phyloP scores from a whole-genome alignment of 345 rosid species.

The Populus nigra region DNA sequence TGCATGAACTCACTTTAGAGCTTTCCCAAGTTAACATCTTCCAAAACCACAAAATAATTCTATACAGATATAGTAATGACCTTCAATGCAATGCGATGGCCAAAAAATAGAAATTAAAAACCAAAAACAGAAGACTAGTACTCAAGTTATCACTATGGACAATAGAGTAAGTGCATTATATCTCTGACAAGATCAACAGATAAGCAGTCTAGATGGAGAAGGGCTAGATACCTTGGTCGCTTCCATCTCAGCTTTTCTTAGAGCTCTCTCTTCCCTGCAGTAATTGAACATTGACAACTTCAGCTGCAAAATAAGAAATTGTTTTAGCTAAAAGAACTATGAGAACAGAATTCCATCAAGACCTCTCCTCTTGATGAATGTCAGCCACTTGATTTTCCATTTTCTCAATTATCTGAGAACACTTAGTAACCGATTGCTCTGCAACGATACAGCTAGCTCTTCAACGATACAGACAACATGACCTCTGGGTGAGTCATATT shows the following conservation, averaged over 20 bases:
- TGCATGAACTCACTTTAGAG: conserved; percentile 4
- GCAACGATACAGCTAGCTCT: conserved; percentile 63
- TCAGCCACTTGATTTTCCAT: conserved; percentile 79
- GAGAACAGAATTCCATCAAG: conserved; percentile 3
- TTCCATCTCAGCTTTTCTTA: conserved; percentile 96
- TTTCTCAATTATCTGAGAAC: conserved; percentile 80
- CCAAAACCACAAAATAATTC: not conserved
- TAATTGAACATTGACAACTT: conserved; percentile 21
- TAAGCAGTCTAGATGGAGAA: conserved; percentile 1
- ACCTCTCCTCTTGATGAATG: conserved; percentile 86
- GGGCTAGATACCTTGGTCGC: conserved; percentile 66
- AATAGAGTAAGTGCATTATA: not conserved
- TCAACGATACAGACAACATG: conserved; percentile 30
- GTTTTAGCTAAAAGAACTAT: not conserved
- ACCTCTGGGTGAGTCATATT: not conserved
- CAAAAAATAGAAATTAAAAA: not conserved
- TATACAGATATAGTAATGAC: not conserved
- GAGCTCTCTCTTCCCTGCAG: conserved; percentile 79
- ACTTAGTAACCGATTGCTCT: conserved; percentile 80
- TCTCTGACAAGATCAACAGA: not conserved
- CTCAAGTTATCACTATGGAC: not conserved
- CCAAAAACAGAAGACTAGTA: not conserved
- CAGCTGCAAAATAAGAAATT: conserved; percentile 2
- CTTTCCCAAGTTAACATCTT: not conserved
- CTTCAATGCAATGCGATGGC: not conserved